Evolutionary conservation across 352 stramenopile species (phyloP), one percentile per base, ranked within the genome.

Genomic region (Phytophthora sojae): DNA sequence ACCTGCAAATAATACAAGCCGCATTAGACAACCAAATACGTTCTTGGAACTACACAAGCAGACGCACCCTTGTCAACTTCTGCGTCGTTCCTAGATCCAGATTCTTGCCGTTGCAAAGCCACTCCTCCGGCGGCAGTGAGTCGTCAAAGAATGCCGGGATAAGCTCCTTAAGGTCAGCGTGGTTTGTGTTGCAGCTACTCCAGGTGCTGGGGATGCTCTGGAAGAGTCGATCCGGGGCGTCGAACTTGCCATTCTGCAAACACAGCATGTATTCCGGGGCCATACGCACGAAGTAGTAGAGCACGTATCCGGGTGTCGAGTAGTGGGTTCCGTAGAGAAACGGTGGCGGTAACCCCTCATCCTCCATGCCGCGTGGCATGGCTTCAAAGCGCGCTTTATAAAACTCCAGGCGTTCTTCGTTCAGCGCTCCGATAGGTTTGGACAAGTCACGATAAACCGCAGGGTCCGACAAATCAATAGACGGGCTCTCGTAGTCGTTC

Each of bases 101-200:
- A 52, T 97, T 90, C 71, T 98, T 99, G 2, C 77, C 73, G 75
- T 99, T 99, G 62, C 89, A 87, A 47, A 99, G 85, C 86, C 99
- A 99, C 49, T 94, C 85, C 3, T 91, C 80, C 3, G 85, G 71
- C 0, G 76, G 55, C 1, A 97, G 76, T 29, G 96, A 92, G 12
- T 98, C 93, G 57, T 97, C 97, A 76, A 98, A 99, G 80, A 98
- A 99, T 75, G 99, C 98, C 4, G 98, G 98, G 19, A 98, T 99
- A 7, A 99, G 82, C 75, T 99, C 98, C 79, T 99, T 99, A 6
- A 99, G 86, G 75, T 99, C 98, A 3, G 93, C 93, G 44, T 98
- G 91, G 47, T 94, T 95, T 4, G 76, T 92, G 49, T 91, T 75
- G 55, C 83, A 91, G 64, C 86, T 92, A 29, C 96, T 90, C 92